Base-by-base conservation (phyloP, 352 stramenopile species). In the Phytophthora parvispora region DNA sequence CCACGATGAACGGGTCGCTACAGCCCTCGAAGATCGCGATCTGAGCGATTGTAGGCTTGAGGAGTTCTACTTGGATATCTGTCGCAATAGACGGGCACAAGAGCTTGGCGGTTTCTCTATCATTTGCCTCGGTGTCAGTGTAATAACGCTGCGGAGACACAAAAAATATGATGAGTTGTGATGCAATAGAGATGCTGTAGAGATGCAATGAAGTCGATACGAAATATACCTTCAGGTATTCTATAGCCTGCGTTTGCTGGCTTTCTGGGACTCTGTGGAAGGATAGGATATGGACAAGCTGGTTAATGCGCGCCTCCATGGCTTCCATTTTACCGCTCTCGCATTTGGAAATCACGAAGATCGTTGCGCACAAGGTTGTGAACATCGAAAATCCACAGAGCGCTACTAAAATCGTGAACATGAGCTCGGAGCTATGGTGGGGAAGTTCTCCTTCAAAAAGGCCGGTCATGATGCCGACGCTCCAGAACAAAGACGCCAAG, bases 281-380 rank as follows among this genome's bases (percentile, higher is more conserved):
- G 0, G 71, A 87, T 1, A 93, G 67, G 15, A 92, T 53, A 40
- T 93, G 85, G 28, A 88, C 83, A 0, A 94, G 76, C 31, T 94
- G 87, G 27, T 93, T 90, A 45, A 92, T 89, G 6, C 80, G 69
- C 4, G 84, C 84, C 27, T 92, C 83, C 4, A 83, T 77, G 0
- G 79, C 70, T 56, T 94, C 87, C 0, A 69, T 72, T 13, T 84
- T 77, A 0, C 86, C 83, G 20, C 84, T 89, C 71, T 92, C 75
- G 43, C 87, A 91, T 60, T 92, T 92, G 32, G 87, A 94, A 38
- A 93, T 83, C 49, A 91, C 86, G 55, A 94, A 94, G 24, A 94
- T 84, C 25, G 85, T 94, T 3, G 83, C 83, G 18, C 78, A 89
- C 34, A 93, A 66, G 2, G 72, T 75, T 12, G 84, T 90, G 50